Conservation (phyloP, 1,139 yeast species). For the Debaryomyces robertsiae region DNA sequence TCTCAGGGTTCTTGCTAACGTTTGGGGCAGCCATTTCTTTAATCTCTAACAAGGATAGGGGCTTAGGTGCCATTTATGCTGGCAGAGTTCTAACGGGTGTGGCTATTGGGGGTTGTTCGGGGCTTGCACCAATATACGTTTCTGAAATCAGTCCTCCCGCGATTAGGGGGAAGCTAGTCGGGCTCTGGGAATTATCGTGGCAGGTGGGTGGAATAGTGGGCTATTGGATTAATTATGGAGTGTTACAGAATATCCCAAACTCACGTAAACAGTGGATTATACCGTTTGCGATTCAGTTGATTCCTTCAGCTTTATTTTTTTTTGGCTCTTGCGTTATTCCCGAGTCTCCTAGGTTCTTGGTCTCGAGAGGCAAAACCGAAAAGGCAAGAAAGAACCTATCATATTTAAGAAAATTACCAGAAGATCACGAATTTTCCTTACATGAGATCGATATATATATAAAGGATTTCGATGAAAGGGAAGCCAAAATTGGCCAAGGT, state of each 20-base stretch:
- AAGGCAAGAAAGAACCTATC: conserved; percentile 37
- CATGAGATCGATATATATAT: conserved; percentile 28
- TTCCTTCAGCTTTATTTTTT: conserved; percentile 47
- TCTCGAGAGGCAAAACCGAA: conserved; percentile 35
- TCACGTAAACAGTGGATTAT: conserved; percentile 35
- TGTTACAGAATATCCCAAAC: conserved; percentile 24
- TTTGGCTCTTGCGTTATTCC: conserved; percentile 40
- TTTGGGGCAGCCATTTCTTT: conserved; percentile 48
- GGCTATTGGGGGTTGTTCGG: conserved; percentile 39
- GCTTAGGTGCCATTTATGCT: conserved; percentile 38
- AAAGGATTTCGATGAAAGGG: conserved; percentile 25
- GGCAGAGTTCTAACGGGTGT: conserved; percentile 39
- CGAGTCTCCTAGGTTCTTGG: conserved; percentile 53
- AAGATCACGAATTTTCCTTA: conserved; percentile 28
- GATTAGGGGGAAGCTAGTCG: conserved; percentile 44
- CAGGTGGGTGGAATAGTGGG: conserved; percentile 53
- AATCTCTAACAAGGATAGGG: conserved; percentile 23
- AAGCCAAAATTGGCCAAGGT: conserved; percentile 24
- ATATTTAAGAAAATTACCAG: conserved; percentile 29
- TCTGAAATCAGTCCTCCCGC: conserved; percentile 34
- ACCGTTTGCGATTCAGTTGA: conserved; percentile 42
- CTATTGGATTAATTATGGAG: conserved; percentile 48
- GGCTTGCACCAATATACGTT: conserved; percentile 36
- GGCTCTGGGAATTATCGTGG: conserved; percentile 53
- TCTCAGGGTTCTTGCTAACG: conserved; percentile 37